Base-by-base conservation (phyloP, 1,284 basidiomycete genomes). In the Cystobasidiaceae sp. region DNA sequence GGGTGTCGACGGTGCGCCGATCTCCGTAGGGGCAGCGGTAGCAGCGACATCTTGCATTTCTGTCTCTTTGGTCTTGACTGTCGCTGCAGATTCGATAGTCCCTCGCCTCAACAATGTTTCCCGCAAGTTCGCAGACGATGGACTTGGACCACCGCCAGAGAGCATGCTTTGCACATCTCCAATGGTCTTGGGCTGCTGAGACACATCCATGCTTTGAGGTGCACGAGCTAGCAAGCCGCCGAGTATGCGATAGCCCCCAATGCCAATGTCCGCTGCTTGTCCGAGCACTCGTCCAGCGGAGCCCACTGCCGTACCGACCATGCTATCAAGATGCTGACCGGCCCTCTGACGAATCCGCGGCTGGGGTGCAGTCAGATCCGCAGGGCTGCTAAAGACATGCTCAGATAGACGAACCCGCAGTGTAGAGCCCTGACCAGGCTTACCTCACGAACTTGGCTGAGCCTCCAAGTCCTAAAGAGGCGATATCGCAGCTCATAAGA, bases 401-500 rank as follows among this genome's bases (percentile, higher is more conserved):
- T 2, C 66, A 60, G 13, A 8, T 21, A 33, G 27, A 21, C 52
- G 23, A 0, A 27, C 21, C 19, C 51, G 25, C 5, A 55, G 30
- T 43, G 28, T 7, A 30, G 25, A 9, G 25, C 37, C 0, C 6
- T 25, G 15, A 44, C 48, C 3, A 46, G 25, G 27, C 27, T 5
- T 23, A 56, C 83, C 82, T 84, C 66, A 84, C 78, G 6, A 87
- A 81, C 58, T 81, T 82, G 69, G 83, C 82, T 13, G 81, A 81
- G 27, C 86, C n/a, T n/a, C n/a, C 84, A 8, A 96, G 79, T 0
- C 92, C 91, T 11, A 97, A 79, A 4, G 85, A 87, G 7, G 82
- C 85, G 56, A 93, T 80, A 76, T 93, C 90, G 25, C 96, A 90
- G 72, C 91, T 89, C 78, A 93, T 90, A 43, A 97, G 79, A 75